phyloP scores from a whole-genome alignment of 208 protist genomes.

The Leishmania major region DNA sequence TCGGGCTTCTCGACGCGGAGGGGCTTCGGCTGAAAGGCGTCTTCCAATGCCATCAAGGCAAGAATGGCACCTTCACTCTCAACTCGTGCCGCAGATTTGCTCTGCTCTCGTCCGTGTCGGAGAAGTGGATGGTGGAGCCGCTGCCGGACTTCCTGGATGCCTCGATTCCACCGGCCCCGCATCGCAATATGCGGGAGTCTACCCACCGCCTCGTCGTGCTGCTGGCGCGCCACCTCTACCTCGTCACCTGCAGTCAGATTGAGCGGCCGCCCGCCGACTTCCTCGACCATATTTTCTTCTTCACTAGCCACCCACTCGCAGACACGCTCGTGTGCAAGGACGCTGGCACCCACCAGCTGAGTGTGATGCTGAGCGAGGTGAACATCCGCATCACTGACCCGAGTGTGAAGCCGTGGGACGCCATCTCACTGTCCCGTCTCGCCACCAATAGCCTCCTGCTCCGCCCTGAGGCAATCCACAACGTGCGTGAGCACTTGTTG shows the following conservation, averaged over 20 bases:
- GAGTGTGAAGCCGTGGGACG: slow-evolving; percentile 75
- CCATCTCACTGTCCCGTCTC: slow-evolving; percentile 61
- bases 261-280: slow-evolving; percentile 48
- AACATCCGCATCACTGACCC: slow-evolving; percentile 65
- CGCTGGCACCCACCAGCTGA: slow-evolving; percentile 50
- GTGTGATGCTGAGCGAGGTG: slow-evolving; percentile 64
- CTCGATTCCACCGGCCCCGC: slow-evolving; percentile 44
- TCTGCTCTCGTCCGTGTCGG: slow-evolving; percentile 45
- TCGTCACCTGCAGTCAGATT: slow-evolving; percentile 67
- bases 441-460: slow-evolving; percentile 71
- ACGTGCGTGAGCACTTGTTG: slow-evolving; percentile 59
- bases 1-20: slow-evolving; percentile 69
- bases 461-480: slow-evolving; percentile 38
- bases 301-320: slow-evolving; percentile 75
- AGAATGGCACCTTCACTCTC: slow-evolving; percentile 54
- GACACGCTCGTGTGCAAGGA: slow-evolving; percentile 56
- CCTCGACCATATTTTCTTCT: slow-evolving; percentile 66
- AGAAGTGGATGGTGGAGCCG: slow-evolving; percentile 70
- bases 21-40: slow-evolving; percentile 69
- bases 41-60: slow-evolving; percentile 59
- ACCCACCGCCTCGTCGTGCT: slow-evolving; percentile 89
- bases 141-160: slow-evolving; percentile 76
- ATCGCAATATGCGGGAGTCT: slow-evolving; percentile 48
- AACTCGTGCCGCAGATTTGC: slow-evolving; percentile 58
- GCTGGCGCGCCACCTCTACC: slow-evolving; percentile 84